Evolutionary conservation across 1,284 basidiomycete genomes (phyloP).

Genomic region (Malassezia obtusa): DNA sequence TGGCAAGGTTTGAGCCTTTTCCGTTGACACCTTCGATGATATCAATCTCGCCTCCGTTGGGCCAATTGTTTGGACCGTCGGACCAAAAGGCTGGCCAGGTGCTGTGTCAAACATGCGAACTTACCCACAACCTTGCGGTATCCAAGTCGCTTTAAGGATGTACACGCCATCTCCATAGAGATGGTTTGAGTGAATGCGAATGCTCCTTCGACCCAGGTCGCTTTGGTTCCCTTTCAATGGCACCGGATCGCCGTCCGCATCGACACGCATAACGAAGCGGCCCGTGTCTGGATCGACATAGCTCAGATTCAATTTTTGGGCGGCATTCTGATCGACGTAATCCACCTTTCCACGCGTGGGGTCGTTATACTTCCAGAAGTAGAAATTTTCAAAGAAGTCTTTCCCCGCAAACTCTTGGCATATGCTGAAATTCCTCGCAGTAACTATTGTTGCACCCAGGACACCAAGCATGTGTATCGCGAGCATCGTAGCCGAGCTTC

Average conservation of each 20-base stretch:
- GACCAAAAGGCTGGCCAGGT: constrained; percentile 46
- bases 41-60: constrained; percentile 38
- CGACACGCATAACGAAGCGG: constrained; percentile 26
- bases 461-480: not conserved
- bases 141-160: constrained; percentile 23
- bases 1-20: constrained; percentile 27
- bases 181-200: constrained; percentile 25
- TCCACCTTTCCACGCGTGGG: constrained; percentile 31
- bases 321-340: constrained; percentile 20
- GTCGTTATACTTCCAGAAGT: constrained; percentile 30
- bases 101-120: not conserved
- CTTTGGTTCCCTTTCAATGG: constrained; percentile 13
- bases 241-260: constrained; percentile 8
- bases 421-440: constrained; percentile 22
- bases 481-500: not conserved
- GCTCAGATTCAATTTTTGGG: constrained; percentile 22
- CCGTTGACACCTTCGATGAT: constrained; percentile 38
- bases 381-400: constrained; percentile 33
- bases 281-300: constrained; percentile 18
- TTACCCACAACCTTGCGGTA: constrained; percentile 29
- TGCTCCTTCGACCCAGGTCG: constrained; percentile 23
- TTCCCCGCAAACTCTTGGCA: constrained; percentile 23
- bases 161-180: constrained; percentile 30
- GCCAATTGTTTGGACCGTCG: constrained; percentile 25
- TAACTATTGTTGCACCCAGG: not conserved